Conservation (phyloP, 495 filamentous ascomycete species). For the Chaetomium fimeti region DNA sequence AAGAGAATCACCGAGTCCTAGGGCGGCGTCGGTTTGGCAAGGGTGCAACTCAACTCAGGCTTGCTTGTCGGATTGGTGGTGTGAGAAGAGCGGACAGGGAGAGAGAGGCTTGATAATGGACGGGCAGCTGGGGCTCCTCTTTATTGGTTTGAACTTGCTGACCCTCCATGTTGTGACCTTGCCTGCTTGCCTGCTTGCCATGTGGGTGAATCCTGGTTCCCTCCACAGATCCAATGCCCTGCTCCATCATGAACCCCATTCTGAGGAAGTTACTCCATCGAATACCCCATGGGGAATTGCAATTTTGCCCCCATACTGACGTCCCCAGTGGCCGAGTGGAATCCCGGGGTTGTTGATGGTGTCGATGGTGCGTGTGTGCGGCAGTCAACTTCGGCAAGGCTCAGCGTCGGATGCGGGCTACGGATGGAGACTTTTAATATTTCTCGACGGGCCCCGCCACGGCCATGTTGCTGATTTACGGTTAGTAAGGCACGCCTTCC, state of each 20-base stretch:
- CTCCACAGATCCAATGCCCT: not conserved
- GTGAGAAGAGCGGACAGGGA: constrained; percentile 4
- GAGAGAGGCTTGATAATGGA: not conserved
- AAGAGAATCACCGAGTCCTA: not conserved
- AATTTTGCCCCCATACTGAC: not conserved
- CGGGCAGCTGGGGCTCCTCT: not conserved
- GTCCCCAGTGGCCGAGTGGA: not conserved
- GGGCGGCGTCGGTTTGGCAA: constrained; percentile 1
- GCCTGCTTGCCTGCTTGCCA: not conserved
- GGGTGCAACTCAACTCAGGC: constrained; percentile 7
- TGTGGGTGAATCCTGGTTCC: constrained; percentile 5
- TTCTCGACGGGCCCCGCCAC: not conserved
- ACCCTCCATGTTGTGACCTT: not conserved
- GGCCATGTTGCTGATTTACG: constrained; percentile 25
- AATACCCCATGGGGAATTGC: constrained; percentile 14
- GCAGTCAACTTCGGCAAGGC: constrained; percentile 22
- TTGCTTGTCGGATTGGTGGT: not conserved
- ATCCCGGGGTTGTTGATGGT: not conserved
- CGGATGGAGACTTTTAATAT: not conserved
- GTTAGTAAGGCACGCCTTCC: constrained; percentile 15
- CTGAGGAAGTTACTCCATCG: no score
- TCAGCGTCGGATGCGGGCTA: not conserved
- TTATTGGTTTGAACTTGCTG: not conserved
- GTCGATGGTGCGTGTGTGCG: not conserved
- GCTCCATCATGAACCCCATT: not conserved